A percentile compares a stretch with the other conserved stretches of the same genome.
phyloP scores from a whole-genome alignment of 2,329 filamentous ascomycete genomes.

The Aspergillus proliferans region DNA sequence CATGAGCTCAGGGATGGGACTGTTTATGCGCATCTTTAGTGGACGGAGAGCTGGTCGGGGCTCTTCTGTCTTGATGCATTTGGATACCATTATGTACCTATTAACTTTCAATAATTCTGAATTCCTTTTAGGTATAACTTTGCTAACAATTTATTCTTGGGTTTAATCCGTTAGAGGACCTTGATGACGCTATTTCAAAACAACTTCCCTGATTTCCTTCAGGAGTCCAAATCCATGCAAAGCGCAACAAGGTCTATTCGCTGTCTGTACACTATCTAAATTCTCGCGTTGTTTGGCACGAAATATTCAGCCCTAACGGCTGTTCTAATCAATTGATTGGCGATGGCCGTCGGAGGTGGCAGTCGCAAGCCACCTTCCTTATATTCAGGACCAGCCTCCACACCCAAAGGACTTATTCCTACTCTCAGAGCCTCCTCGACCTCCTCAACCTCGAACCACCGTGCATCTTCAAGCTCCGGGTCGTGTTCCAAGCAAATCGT shows the following conservation, averaged over 20 bases:
- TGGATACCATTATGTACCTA: no score
- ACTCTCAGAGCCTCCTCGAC: constrained; percentile 65
- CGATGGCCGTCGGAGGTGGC: constrained; percentile 84
- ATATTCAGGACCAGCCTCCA: constrained; percentile 58
- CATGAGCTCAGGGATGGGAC: constrained; percentile 40
- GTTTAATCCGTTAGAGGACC: no score
- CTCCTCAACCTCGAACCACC: constrained; percentile 80
- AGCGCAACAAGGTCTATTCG: not conserved
- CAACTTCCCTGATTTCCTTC: no score
- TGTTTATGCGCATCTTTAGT: constrained; percentile 35
- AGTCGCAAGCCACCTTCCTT: constrained; percentile 71
- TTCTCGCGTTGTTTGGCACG: not conserved
- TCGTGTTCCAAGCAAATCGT: constrained; percentile 77
- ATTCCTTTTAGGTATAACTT: no score
- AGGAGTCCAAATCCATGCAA: not conserved
- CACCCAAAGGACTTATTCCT: constrained; percentile 63
- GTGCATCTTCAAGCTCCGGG: constrained; percentile 81
- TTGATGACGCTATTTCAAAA: no score
- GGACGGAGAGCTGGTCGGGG: no score
- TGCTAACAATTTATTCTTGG: no score
- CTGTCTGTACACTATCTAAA: not conserved
- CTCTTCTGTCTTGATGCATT: no score
- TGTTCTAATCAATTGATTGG: constrained; percentile 76
- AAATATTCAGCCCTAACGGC: constrained; percentile 65
- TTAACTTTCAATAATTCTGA: no score